phyloP scores from a whole-genome alignment of 208 protist species.

The Endotrypanum monterogeii region DNA sequence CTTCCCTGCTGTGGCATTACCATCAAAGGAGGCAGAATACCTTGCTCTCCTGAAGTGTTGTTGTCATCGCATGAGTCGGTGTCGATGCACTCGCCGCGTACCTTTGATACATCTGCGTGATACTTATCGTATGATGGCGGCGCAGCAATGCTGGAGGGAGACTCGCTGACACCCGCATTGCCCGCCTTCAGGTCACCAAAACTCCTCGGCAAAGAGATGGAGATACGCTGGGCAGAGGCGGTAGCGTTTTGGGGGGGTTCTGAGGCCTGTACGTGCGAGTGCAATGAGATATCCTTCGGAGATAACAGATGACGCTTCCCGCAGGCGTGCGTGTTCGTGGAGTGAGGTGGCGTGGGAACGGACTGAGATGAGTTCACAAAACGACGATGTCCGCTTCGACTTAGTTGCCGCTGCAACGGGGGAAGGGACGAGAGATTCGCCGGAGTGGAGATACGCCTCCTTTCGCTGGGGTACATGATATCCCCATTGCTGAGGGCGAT shows the following conservation, averaged over 20 bases:
- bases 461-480: not conserved
- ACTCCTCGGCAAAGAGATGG: not conserved
- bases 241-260: not conserved
- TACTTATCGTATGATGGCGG: not conserved
- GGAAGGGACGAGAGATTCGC: not conserved
- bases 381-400: not conserved
- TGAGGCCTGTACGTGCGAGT: not conserved
- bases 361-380: not conserved
- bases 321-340: not conserved
- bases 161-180: not conserved
- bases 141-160: not conserved
- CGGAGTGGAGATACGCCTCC: not conserved
- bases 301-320: not conserved
- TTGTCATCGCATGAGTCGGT: conserved; percentile 13
- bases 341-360: not conserved
- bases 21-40: not conserved
- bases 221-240: not conserved
- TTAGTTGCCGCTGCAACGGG: conserved; percentile 3
- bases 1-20: too few species aligned
- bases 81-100: conserved; percentile 12
- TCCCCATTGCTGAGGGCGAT: not conserved
- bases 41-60: not conserved
- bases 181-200: not conserved
- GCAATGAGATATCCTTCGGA: not conserved
- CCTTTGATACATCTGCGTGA: not conserved